These are phyloP conservation scores for Aotearoamyces nothofagi DNA, from an alignment of 2,329 filamentous ascomycete genomes.

Conservation along the genomic window DNA sequence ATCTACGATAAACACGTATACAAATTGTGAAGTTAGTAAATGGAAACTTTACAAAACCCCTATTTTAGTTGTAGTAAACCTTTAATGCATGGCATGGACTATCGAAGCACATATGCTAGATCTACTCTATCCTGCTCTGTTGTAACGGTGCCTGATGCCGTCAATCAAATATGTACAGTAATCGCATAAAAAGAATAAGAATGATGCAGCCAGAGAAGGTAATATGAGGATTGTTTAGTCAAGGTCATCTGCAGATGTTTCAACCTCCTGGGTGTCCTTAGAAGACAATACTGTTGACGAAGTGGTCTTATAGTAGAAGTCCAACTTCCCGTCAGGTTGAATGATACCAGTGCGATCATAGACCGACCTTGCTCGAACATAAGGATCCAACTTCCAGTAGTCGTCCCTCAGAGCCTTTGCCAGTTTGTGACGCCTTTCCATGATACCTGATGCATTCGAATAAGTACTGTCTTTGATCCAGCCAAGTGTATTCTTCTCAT, in stretches of 20 bases:
- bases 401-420: slow-evolving; percentile 50
- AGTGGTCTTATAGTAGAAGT: slow-evolving; percentile 44
- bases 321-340: slow-evolving; percentile 45
- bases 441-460: slow-evolving; percentile 21
- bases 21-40: no score
- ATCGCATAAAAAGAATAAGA: no score
- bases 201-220: no score
- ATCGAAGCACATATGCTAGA: no score
- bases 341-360: slow-evolving; percentile 75
- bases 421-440: slow-evolving; percentile 41
- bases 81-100: no score
- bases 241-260: slow-evolving; percentile 15
- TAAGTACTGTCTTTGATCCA: slow-evolving; percentile 49
- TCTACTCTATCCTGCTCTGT: no score
- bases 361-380: slow-evolving; percentile 64
- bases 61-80: no score
- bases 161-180: no score
- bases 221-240: no score
- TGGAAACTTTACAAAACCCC: no score
- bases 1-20: background rate
- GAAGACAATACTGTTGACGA: slow-evolving; percentile 3
- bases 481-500: slow-evolving; percentile 56
- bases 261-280: slow-evolving; percentile 7
- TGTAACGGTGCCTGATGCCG: no score
- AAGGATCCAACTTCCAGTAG: slow-evolving; percentile 87